These are phyloP conservation scores for Thuidium tamariscinum DNA, from an alignment of 225 moss, liverwort and hornwort genomes.

Conservation along the genomic window DNA sequence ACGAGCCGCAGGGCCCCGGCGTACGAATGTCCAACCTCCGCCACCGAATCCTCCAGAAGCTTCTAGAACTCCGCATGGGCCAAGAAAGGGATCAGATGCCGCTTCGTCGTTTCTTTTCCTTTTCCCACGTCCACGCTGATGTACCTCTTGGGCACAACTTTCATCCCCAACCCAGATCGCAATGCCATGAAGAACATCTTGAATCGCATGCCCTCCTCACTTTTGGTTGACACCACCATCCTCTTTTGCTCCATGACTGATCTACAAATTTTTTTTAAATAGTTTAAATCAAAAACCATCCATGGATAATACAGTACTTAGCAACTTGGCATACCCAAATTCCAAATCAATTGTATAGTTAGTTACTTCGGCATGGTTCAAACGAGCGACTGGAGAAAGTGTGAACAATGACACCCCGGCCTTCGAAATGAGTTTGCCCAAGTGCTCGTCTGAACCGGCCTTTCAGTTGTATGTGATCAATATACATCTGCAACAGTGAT, in stretches of 20 bases:
- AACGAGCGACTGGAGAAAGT: background rate
- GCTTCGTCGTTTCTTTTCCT: background rate
- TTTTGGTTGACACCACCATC: background rate
- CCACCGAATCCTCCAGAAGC: background rate
- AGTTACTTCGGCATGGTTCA: too few species aligned
- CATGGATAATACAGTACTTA: background rate
- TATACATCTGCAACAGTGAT: background rate
- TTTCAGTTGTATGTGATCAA: background rate
- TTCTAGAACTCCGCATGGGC: background rate
- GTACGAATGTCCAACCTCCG: background rate
- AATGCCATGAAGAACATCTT: background rate
- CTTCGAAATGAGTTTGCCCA: background rate
- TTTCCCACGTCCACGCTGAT: background rate
- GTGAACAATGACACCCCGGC: background rate
- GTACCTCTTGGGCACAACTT: background rate
- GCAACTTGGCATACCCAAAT: too few species aligned
- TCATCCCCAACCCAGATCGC: background rate
- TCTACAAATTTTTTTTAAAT: background rate
- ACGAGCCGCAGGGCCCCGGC: background rate
- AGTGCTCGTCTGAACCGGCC: too few species aligned
- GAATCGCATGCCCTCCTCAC: background rate
- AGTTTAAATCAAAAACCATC: accelerated
- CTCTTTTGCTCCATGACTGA: background rate
- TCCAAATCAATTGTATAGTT: too few species aligned
- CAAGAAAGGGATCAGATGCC: background rate